phyloP scores from a whole-genome alignment of 2,329 filamentous ascomycete genomes.

The Cladosporium sp. region DNA sequence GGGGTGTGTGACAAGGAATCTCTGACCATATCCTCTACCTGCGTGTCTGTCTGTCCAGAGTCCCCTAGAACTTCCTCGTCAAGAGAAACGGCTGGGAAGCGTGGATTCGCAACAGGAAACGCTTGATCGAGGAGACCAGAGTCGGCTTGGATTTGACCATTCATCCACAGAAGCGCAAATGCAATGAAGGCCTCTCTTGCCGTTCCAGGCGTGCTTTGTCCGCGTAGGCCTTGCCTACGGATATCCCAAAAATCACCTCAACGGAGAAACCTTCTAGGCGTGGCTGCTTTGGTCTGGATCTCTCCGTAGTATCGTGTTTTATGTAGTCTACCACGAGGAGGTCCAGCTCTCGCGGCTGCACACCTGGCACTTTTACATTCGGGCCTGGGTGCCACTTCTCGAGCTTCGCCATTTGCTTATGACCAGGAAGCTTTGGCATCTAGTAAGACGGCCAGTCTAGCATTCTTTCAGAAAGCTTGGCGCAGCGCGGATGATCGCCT shows the following conservation, averaged over 20 bases:
- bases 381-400: neutral
- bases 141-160: neutral
- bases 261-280: neutral
- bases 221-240: neutral
- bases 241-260: neutral
- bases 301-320: too few relatives aligned
- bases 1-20: neutral
- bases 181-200: neutral
- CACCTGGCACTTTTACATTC: neutral
- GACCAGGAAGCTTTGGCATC: too few relatives aligned
- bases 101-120: neutral
- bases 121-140: neutral
- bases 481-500: neutral
- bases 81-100: neutral
- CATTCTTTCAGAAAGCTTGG: too few relatives aligned
- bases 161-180: neutral
- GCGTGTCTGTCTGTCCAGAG: too few relatives aligned
- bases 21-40: neutral
- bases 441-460: too few relatives aligned
- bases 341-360: neutral
- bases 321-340: neutral
- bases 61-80: neutral
- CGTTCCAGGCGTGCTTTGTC: neutral
- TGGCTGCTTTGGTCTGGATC: too few relatives aligned
- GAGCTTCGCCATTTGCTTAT: too few relatives aligned